Evolutionary conservation across 2,329 filamentous ascomycete genomes (phyloP).

Genomic region (Pseudogymnoascus sp.): DNA sequence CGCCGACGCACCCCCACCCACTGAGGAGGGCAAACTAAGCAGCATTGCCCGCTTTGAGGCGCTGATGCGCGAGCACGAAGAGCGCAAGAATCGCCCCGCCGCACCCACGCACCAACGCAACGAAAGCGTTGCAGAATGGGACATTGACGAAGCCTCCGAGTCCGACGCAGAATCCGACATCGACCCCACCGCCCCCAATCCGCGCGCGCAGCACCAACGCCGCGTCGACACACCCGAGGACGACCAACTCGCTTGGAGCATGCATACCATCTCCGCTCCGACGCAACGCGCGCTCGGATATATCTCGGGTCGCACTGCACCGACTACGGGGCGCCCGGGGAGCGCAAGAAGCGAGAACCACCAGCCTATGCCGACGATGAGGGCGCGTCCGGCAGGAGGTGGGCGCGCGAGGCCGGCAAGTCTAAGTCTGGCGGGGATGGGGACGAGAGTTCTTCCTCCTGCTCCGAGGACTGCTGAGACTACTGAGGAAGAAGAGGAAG

Average conservation of each 20-base stretch:
- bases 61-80: slow-evolving; percentile 55
- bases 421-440: background rate
- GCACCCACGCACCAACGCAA: background rate
- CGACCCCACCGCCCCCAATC: background rate
- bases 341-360: background rate
- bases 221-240: slow-evolving; percentile 22
- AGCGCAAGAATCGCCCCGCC: slow-evolving; percentile 31
- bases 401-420: background rate
- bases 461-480: slow-evolving; percentile 8
- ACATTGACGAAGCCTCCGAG: slow-evolving; percentile 1
- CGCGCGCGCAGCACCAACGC: background rate
- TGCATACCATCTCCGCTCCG: slow-evolving; percentile 13
- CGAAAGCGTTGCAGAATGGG: background rate
- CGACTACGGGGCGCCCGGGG: background rate
- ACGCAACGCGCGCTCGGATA: slow-evolving; percentile 17
- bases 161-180: slow-evolving; percentile 3
- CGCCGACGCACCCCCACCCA: slow-evolving; percentile 36
- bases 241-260: slow-evolving; percentile 18
- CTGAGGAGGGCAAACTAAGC: slow-evolving; percentile 55
- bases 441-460: background rate
- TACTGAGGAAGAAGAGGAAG: slow-evolving; percentile 30
- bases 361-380: slow-evolving; percentile 1
- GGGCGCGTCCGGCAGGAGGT: background rate
- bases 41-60: slow-evolving; percentile 60
- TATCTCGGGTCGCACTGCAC: slow-evolving; percentile 15